A percentile compares a stretch with the other conserved stretches of the same genome.
These are phyloP conservation scores for Fusarium staphyleae DNA, from an alignment of 2,329 filamentous ascomycete genomes.

Conservation along the genomic window DNA sequence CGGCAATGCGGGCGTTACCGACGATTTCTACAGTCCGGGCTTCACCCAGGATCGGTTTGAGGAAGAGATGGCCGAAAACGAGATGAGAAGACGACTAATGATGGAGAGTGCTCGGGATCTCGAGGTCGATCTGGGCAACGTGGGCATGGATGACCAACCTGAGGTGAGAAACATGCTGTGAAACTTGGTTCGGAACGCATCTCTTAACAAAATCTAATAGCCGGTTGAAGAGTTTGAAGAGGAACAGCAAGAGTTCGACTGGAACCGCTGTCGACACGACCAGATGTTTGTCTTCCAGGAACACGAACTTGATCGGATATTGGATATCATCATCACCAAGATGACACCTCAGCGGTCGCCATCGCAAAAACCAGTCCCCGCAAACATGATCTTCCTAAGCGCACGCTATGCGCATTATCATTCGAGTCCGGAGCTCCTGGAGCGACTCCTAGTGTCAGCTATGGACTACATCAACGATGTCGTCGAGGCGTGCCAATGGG, in stretches of 20 bases:
- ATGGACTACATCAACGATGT: conserved; percentile 98
- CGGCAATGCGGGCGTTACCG: conserved; percentile 77
- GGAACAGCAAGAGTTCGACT: conserved; percentile 93
- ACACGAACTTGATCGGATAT: conserved; percentile 85
- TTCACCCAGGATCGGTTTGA: conserved; percentile 94
- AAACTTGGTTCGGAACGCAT: background rate
- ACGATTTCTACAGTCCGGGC: conserved; percentile 94
- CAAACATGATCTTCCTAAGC: conserved; percentile 95
- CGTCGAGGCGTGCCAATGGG: conserved; percentile 96
- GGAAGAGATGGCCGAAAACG: conserved; percentile 95
- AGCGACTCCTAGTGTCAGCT: conserved; percentile 79
- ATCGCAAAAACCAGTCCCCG: conserved; percentile 96
- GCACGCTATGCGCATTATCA: conserved; percentile 98
- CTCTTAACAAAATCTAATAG: conserved; percentile 46
- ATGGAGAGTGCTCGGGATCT: conserved; percentile 98
- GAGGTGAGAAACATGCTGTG: conserved; percentile 67
- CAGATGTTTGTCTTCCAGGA: conserved; percentile 99
- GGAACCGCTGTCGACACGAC: conserved; percentile 92
- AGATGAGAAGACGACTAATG: conserved; percentile 96
- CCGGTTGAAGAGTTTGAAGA: conserved; percentile 82
- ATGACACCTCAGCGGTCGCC: conserved; percentile 97
- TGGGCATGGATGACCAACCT: conserved; percentile 93
- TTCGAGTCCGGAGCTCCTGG: conserved; percentile 83
- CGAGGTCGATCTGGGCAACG: conserved; percentile 93
- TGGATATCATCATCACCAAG: conserved; percentile 95